Conservation (phyloP, 129 eudicot species). For the Helichrysum umbraculigerum region DNA sequence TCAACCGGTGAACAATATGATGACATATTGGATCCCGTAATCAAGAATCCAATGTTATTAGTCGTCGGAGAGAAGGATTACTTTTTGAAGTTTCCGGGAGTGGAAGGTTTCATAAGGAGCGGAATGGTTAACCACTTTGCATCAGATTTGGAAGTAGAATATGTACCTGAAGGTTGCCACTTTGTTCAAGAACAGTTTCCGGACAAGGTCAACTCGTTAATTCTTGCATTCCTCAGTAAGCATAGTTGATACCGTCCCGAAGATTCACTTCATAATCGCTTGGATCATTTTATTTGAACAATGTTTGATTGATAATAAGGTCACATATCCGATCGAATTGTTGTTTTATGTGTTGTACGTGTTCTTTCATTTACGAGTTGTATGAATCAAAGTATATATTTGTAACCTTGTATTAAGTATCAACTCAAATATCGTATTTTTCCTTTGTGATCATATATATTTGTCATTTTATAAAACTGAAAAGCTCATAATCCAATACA, state of each 20-base stretch:
- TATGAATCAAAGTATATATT: neutral
- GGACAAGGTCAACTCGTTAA: slow-evolving; percentile 40
- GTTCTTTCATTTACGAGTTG: neutral
- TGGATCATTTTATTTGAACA: neutral
- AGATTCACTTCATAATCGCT: neutral
- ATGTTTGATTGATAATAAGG: neutral
- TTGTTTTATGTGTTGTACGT: neutral
- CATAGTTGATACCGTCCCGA: slow-evolving; percentile 28
- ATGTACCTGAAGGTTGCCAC: slow-evolving; percentile 45
- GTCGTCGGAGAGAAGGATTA: slow-evolving; percentile 55
- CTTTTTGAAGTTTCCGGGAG: slow-evolving; percentile 39
- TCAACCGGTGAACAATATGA: slow-evolving; percentile 35
- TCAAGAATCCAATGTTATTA: slow-evolving; percentile 45
- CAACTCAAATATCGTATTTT: no score
- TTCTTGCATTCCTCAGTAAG: slow-evolving; percentile 42
- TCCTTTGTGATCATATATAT: no score
- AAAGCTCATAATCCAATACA: no score
- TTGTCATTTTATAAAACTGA: no score
- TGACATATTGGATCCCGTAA: slow-evolving; percentile 31
- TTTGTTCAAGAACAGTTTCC: slow-evolving; percentile 59
- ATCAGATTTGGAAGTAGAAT: slow-evolving; percentile 38
- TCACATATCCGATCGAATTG: neutral
- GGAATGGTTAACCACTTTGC: slow-evolving; percentile 40
- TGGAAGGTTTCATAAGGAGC: slow-evolving; percentile 30
- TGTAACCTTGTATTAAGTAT: no score